Percentiles rank a stretch among this genome's conserved stretches.
phyloP scores from a whole-genome alignment of 257 asterid genomes.

The Solanum tarapatanum region DNA sequence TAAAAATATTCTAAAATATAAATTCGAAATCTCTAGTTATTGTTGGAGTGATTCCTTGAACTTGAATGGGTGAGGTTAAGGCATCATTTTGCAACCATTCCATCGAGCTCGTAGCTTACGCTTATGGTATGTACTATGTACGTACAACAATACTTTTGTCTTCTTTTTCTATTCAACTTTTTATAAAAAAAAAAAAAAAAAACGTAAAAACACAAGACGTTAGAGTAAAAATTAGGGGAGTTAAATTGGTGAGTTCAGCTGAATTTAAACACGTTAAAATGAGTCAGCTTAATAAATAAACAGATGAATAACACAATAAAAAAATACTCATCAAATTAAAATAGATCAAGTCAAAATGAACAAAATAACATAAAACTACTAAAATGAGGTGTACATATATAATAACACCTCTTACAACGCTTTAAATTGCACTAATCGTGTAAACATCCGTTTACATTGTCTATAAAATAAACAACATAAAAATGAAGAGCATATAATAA shows the following conservation, averaged over 20 bases:
- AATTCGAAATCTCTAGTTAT: neutral
- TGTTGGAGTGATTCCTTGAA: neutral
- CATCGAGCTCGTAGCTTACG: neutral
- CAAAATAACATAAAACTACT: neutral
- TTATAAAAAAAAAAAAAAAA: neutral
- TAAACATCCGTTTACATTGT: neutral
- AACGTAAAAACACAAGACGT: neutral
- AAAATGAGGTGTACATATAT: neutral
- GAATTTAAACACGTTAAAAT: neutral
- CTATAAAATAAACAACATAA: neutral
- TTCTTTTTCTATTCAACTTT: too few species aligned
- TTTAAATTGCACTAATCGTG: neutral
- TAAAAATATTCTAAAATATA: neutral
- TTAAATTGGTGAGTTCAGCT: neutral
- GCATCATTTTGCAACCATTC: neutral
- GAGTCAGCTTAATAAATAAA: neutral
- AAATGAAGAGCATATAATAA: neutral
- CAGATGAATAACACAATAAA: rapidly evolving
- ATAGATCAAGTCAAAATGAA: neutral
- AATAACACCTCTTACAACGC: neutral
- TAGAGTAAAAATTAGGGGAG: neutral
- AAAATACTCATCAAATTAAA: neutral
- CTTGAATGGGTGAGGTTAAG: neutral
- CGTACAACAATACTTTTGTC: too few species aligned
- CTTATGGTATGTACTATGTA: neutral